phyloP scores from a whole-genome alignment of 768 basidiomycete species.

The Trametes cubensis region DNA sequence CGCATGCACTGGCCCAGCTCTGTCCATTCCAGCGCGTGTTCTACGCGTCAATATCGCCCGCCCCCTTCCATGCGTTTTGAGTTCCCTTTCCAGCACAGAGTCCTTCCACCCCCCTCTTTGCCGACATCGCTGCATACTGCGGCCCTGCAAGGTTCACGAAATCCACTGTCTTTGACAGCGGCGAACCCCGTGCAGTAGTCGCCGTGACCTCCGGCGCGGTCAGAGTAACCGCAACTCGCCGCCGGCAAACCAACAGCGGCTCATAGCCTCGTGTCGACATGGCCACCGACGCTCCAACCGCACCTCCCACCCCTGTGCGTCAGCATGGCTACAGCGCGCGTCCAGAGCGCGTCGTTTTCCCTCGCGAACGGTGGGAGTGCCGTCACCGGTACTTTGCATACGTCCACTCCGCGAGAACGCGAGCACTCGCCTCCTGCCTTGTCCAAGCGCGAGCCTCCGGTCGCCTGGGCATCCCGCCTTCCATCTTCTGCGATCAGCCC shows the following conservation, averaged over 20 bases:
- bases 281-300: constrained; percentile 4
- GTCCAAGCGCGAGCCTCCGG: constrained; percentile 8
- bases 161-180: background rate
- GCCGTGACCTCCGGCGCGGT: background rate
- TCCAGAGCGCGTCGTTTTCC: background rate
- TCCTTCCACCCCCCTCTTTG: background rate
- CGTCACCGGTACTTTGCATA: background rate
- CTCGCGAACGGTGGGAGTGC: background rate
- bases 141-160: background rate
- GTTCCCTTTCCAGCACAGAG: background rate
- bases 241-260: constrained; percentile 6
- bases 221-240: background rate
- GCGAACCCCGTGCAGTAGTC: background rate
- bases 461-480: constrained; percentile 5
- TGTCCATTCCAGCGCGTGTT: constrained; percentile 10
- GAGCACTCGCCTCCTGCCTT: background rate
- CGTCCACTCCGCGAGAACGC: background rate
- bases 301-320: background rate
- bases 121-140: background rate
- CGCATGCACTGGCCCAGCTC: constrained; percentile 11
- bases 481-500: constrained; percentile 15
- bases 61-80: constrained; percentile 4
- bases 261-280: constrained; percentile 22
- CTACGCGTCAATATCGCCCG: background rate
- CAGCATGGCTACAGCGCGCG: too few species aligned